Percentiles rank a stretch among this genome's conserved stretches.
Evolutionary conservation across 306 rosid genomes (phyloP).

Genomic region (Lagenaria siceraria): DNA sequence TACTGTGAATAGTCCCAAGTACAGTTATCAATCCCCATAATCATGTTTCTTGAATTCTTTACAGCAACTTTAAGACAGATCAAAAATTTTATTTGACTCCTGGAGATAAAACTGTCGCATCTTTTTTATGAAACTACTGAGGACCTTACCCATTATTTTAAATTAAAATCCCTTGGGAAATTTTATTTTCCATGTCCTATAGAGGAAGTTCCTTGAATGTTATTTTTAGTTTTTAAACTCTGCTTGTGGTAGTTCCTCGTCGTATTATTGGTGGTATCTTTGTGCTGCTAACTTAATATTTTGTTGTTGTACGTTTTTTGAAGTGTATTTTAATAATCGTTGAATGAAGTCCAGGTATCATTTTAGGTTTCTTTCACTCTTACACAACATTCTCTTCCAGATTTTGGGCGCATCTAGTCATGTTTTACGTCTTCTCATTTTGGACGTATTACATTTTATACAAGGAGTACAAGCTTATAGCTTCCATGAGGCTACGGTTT

Average conservation of each 20-base stretch:
- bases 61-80: background rate
- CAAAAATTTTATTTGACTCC: background rate
- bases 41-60: background rate
- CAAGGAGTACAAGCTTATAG: constrained; percentile 47
- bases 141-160: background rate
- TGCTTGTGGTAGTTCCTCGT: background rate
- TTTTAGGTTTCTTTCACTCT: constrained; percentile 1
- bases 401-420: constrained; percentile 62
- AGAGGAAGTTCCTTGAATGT: background rate
- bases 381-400: constrained; percentile 26
- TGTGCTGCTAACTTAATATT: background rate
- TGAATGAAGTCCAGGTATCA: background rate
- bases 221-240: background rate
- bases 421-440: constrained; percentile 65
- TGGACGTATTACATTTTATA: constrained; percentile 82
- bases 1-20: background rate
- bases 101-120: background rate
- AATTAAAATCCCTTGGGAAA: background rate
- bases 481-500: constrained; percentile 59
- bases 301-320: background rate
- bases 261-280: background rate
- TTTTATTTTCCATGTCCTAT: background rate
- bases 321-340: background rate
- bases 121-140: background rate
- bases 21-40: background rate